These are phyloP conservation scores for Solanum boliviense DNA, from an alignment of 257 asterid species.

Conservation along the genomic window DNA sequence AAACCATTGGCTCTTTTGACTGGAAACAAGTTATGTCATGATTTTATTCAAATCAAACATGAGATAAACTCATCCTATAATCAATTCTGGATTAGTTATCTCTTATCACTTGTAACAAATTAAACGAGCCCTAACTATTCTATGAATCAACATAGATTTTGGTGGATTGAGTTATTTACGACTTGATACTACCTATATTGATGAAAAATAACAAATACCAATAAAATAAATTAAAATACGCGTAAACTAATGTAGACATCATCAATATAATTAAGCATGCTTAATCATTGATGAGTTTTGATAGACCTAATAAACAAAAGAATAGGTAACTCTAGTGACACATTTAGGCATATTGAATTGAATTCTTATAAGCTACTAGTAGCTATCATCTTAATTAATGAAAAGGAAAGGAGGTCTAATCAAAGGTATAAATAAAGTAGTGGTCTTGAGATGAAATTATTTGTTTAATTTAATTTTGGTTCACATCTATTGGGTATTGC, in stretches of 20 bases:
- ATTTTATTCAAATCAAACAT: neutral
- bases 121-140: neutral
- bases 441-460: neutral
- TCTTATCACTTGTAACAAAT: neutral
- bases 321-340: neutral
- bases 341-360: neutral
- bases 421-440: neutral
- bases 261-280: neutral
- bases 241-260: neutral
- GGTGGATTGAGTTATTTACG: neutral
- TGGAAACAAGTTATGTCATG: neutral
- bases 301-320: neutral
- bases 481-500: neutral
- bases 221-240: neutral
- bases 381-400: neutral
- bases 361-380: neutral
- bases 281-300: neutral
- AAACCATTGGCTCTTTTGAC: neutral
- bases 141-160: neutral
- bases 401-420: neutral
- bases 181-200: neutral
- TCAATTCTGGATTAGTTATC: neutral
- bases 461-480: neutral
- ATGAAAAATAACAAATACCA: neutral
- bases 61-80: too few species aligned